These are phyloP conservation scores for Puccinia horiana DNA, from an alignment of 1,284 basidiomycete species.

Conservation along the genomic window DNA sequence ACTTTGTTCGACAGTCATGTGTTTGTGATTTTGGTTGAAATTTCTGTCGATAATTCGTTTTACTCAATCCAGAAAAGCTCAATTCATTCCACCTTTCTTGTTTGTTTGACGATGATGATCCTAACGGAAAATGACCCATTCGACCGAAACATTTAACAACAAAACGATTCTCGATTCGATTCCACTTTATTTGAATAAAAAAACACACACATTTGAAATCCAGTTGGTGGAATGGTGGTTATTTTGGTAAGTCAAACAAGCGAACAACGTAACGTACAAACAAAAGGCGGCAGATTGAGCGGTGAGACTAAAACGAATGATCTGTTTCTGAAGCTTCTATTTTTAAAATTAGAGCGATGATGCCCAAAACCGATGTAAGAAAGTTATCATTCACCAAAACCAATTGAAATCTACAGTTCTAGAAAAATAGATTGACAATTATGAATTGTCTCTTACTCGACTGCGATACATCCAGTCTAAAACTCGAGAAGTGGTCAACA, in stretches of 20 bases:
- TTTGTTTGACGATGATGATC: not conserved
- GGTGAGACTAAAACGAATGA: not conserved
- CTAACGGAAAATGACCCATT: not conserved
- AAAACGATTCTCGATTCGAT: not conserved
- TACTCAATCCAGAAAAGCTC: not conserved
- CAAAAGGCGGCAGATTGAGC: not conserved
- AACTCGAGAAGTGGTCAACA: constrained; percentile 77
- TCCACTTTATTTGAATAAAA: too few species aligned
- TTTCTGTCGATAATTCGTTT: not conserved
- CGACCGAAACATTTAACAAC: constrained; percentile 2
- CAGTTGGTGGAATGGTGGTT: constrained; percentile 72
- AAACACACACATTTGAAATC: not conserved
- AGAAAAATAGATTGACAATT: not conserved
- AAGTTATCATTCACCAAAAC: not conserved
- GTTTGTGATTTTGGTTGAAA: constrained; percentile 7
- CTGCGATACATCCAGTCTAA: constrained; percentile 61
- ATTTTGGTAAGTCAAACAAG: constrained; percentile 66
- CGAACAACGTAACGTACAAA: not conserved
- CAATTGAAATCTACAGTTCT: not conserved
- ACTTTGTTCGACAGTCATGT: constrained; percentile 28
- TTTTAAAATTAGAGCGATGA: constrained; percentile 19
- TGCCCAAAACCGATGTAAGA: constrained; percentile 46
- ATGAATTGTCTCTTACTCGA: constrained; percentile 18
- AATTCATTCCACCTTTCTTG: too few species aligned
- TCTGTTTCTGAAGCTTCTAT: not conserved